Percentiles rank a stretch among this genome's conserved stretches.
These are phyloP conservation scores for Coemansia sp. DNA, from an alignment of 192 early-diverging fungal species.

Conservation along the genomic window DNA sequence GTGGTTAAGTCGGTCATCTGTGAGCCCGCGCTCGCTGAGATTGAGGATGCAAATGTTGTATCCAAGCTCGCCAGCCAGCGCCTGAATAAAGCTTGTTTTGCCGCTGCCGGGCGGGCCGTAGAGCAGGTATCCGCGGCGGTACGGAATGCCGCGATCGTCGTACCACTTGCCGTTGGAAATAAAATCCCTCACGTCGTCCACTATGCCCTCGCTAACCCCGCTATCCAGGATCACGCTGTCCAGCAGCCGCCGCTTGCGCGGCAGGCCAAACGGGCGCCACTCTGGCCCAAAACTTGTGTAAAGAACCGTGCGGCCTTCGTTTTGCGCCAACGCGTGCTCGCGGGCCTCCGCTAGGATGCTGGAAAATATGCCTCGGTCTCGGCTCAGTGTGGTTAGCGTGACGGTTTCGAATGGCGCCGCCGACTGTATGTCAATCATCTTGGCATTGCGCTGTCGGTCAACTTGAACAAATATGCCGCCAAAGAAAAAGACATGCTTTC, in stretches of 20 bases:
- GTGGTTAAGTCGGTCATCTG: slow-evolving; percentile 79
- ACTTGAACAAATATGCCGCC: slow-evolving; percentile 77
- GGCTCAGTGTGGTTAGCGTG: slow-evolving; percentile 81
- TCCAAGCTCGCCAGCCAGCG: slow-evolving; percentile 79
- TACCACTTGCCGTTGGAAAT: slow-evolving; percentile 80
- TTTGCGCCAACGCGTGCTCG: slow-evolving; percentile 72
- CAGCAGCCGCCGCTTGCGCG: slow-evolving; percentile 69
- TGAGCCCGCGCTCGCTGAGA: slow-evolving; percentile 73
- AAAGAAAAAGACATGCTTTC: slow-evolving; percentile 83
- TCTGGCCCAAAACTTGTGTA: slow-evolving; percentile 94
- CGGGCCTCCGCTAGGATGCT: slow-evolving; percentile 79
- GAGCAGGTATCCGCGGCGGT: slow-evolving; percentile 81
- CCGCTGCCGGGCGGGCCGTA: slow-evolving; percentile 87
- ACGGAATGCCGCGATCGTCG: slow-evolving; percentile 81
- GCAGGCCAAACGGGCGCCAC: slow-evolving; percentile 94
- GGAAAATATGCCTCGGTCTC: slow-evolving; percentile 73
- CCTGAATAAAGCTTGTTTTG: slow-evolving; percentile 90
- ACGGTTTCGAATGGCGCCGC: slow-evolving; percentile 93
- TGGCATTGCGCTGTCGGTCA: slow-evolving; percentile 74
- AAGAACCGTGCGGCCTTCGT: slow-evolving; percentile 93
- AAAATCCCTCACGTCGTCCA: slow-evolving; percentile 69
- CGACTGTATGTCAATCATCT: slow-evolving; percentile 88
- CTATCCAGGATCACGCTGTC: slow-evolving; percentile 71
- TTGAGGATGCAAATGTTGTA: slow-evolving; percentile 89
- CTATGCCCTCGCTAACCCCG: slow-evolving; percentile 61